These are phyloP conservation scores for Cutaneotrichosporon dermatis DNA, from an alignment of 1,284 basidiomycete species.

Conservation along the genomic window DNA sequence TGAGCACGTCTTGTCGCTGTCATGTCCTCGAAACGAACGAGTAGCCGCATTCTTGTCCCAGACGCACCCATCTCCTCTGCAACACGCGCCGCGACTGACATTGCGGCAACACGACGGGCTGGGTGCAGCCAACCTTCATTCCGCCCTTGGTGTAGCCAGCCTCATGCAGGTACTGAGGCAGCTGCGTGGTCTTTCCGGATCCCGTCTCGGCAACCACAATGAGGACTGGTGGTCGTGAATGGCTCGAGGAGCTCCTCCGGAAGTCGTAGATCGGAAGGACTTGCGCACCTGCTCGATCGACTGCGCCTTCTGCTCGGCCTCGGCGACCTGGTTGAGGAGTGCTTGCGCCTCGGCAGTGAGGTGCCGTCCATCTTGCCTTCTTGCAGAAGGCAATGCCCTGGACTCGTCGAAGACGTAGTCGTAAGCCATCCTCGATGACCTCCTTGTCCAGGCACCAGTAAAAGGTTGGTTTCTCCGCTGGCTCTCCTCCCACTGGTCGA, in stretches of 20 bases:
- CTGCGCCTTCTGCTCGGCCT: slow-evolving; percentile 82
- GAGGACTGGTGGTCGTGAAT: slow-evolving; percentile 86
- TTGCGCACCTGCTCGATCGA: slow-evolving; percentile 86
- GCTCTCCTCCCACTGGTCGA: slow-evolving; percentile 92
- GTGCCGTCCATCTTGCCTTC: slow-evolving; percentile 71
- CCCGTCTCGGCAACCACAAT: slow-evolving; percentile 92
- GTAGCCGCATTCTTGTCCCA: slow-evolving; percentile 97
- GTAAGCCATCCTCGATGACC: slow-evolving; percentile 71
- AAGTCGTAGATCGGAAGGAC: slow-evolving; percentile 84
- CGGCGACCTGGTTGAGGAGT: slow-evolving; percentile 81
- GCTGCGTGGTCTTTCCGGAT: slow-evolving; percentile 96
- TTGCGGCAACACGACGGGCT: slow-evolving; percentile 96
- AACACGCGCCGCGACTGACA: slow-evolving; percentile 98
- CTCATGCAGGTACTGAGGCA: slow-evolving; percentile 97
- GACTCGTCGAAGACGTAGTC: slow-evolving; percentile 98
- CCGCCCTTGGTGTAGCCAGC: slow-evolving; percentile 88
- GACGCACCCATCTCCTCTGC: slow-evolving; percentile 96
- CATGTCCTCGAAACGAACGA: slow-evolving; percentile 99
- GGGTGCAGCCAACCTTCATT: slow-evolving; percentile 91
- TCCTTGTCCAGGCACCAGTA: slow-evolving; percentile 85
- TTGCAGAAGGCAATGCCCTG: slow-evolving; percentile 96
- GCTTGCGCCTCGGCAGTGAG: slow-evolving; percentile 83
- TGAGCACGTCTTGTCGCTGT: slow-evolving; percentile 98
- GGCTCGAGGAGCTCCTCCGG: slow-evolving; percentile 81
- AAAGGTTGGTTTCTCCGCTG: slow-evolving; percentile 90